A percentile compares a stretch with the other conserved stretches of the same genome.
Evolutionary conservation across 192 early-diverging fungal genomes (phyloP).

Genomic region (Phycomyces blakesleeanus): DNA sequence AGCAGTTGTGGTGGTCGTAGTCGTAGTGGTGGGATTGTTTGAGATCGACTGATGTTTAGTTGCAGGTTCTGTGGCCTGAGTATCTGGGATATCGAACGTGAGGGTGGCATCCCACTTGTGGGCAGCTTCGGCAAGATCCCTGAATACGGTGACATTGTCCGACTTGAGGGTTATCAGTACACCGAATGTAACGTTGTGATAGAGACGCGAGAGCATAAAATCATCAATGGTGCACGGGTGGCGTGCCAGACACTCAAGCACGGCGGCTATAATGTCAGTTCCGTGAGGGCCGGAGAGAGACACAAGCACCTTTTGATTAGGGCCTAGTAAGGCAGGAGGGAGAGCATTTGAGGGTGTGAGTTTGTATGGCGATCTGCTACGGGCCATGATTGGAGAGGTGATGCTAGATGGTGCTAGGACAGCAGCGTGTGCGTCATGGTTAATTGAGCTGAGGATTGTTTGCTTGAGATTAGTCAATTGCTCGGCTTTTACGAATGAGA

Average conservation of each 20-base stretch:
- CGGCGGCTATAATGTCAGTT: slow-evolving; percentile 85
- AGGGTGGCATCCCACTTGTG: slow-evolving; percentile 84
- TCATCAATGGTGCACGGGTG: slow-evolving; percentile 79
- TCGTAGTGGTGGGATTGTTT: slow-evolving; percentile 22
- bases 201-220: slow-evolving; percentile 82
- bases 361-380: slow-evolving; percentile 24
- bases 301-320: slow-evolving; percentile 75
- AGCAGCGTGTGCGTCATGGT: slow-evolving; percentile 12
- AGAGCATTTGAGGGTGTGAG: slow-evolving; percentile 16
- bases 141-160: slow-evolving; percentile 74
- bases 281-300: slow-evolving; percentile 85
- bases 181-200: slow-evolving; percentile 94
- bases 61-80: slow-evolving; percentile 52
- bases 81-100: slow-evolving; percentile 74
- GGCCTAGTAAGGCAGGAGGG: slow-evolving; percentile 47
- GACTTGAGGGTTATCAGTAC: slow-evolving; percentile 73
- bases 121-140: slow-evolving; percentile 69
- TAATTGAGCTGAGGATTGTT: slow-evolving; percentile 61
- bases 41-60: slow-evolving; percentile 30
- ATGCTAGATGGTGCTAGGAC: slow-evolving; percentile 2
- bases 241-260: slow-evolving; percentile 69
- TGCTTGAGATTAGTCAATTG: slow-evolving; percentile 64
- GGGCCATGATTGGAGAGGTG: slow-evolving; percentile 28
- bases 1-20: slow-evolving; percentile 30
- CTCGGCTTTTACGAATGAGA: slow-evolving; percentile 67